phyloP scores from a whole-genome alignment of 2,329 filamentous ascomycete species.

The Albophoma yamanashiensis region DNA sequence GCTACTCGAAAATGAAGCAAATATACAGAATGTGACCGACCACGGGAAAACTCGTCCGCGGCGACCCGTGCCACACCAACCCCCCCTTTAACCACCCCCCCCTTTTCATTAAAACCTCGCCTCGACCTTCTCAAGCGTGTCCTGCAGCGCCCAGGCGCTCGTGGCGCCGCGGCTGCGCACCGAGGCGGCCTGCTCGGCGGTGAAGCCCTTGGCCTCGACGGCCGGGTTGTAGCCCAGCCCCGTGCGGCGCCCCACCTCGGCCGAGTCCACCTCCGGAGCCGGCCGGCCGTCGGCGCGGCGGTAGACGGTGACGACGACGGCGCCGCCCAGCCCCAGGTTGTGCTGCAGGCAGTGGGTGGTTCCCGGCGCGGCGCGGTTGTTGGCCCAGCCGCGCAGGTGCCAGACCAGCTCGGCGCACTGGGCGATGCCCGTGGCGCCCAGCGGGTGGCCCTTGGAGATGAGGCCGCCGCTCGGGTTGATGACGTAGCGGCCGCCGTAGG shows the following conservation, averaged over 20 bases:
- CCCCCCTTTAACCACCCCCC: too few relatives aligned
- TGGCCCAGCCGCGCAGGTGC: constrained; percentile 93
- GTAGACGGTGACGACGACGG: constrained; percentile 84
- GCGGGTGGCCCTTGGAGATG: constrained; percentile 91
- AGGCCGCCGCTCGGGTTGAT: constrained; percentile 91
- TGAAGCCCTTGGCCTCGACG: constrained; percentile 81
- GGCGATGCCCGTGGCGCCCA: constrained; percentile 88
- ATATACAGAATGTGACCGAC: too few relatives aligned
- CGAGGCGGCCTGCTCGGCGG: constrained; percentile 58
- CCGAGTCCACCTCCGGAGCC: constrained; percentile 48
- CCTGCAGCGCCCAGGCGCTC: constrained; percentile 69
- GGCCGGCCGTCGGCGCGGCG: constrained; percentile 66
- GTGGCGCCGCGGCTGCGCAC: constrained; percentile 57
- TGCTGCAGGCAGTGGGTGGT: constrained; percentile 77
- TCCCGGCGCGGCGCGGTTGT: constrained; percentile 63
- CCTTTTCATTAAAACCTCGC: neutral
- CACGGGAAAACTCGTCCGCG: too few relatives aligned
- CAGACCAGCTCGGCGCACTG: constrained; percentile 93
- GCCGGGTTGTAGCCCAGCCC: constrained; percentile 86
- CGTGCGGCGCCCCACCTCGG: constrained; percentile 53
- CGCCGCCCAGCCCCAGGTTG: constrained; percentile 85
- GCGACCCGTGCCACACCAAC: too few relatives aligned
- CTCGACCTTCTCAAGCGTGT: constrained; percentile 33
- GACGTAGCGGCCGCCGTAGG: constrained; percentile 73
- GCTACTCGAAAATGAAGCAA: neutral